Conservation (phyloP, 805 yeast species). For the Metschnikowia peoriensis region DNA sequence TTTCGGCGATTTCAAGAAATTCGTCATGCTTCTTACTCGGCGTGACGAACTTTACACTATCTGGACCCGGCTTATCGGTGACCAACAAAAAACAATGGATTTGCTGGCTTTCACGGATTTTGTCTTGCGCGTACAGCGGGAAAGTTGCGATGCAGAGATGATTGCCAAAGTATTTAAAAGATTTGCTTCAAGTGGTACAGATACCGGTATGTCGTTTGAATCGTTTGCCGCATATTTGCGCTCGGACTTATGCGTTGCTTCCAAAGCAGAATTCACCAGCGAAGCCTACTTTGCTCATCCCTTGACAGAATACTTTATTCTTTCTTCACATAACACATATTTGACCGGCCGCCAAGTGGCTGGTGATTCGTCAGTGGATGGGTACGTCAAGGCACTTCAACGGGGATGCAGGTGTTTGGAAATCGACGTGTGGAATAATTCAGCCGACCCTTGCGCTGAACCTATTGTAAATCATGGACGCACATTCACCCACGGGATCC, state of each 20-base stretch:
- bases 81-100: constrained; percentile 18
- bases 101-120: constrained; percentile 36
- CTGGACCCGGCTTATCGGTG: constrained; percentile 39
- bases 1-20: constrained; percentile 71
- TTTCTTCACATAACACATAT: constrained; percentile 95
- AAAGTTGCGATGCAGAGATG: constrained; percentile 28
- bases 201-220: constrained; percentile 2
- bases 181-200: constrained; percentile 14
- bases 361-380: constrained; percentile 85
- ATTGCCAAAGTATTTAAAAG: constrained; percentile 30
- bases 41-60: constrained; percentile 60
- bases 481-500: constrained; percentile 74
- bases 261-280: constrained; percentile 9
- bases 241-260: constrained; percentile 10
- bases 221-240: constrained; percentile 6
- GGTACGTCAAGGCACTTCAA: constrained; percentile 81
- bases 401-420: constrained; percentile 95
- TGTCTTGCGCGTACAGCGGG: constrained; percentile 47
- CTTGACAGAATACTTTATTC: constrained; percentile 79
- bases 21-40: constrained; percentile 64
- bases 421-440: constrained; percentile 87
- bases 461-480: constrained; percentile 92
- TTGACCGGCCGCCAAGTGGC: constrained; percentile 84
- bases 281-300: constrained; percentile 46
- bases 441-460: constrained; percentile 50